A percentile compares a stretch with the other conserved stretches of the same genome.
Conservation (phyloP, 106 monocot genomes). For the Dendrobium nobile region DNA sequence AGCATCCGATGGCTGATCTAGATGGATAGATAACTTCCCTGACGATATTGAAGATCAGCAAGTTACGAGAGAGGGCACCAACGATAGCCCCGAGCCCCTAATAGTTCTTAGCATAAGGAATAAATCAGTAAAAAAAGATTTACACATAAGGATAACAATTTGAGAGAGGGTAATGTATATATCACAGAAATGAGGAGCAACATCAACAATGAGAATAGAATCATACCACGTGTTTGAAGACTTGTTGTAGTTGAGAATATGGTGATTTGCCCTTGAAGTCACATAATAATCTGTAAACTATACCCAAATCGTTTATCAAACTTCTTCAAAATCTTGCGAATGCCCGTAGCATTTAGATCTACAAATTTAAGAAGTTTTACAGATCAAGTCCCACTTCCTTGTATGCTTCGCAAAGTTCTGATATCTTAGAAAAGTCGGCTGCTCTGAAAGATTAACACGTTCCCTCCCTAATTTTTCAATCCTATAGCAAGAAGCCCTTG, state of each 20-base stretch:
- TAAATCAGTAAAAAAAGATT: neutral
- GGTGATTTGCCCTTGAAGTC: constrained; percentile 70
- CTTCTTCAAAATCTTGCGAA: constrained; percentile 95
- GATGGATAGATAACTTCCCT: constrained; percentile 83
- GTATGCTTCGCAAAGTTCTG: constrained; percentile 59
- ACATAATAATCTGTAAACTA: constrained; percentile 93
- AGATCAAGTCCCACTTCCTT: constrained; percentile 57
- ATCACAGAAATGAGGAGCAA: neutral
- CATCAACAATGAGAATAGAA: neutral
- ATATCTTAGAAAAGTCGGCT: constrained; percentile 52
- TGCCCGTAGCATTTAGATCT: constrained; percentile 83
- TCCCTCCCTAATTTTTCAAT: constrained; percentile 60
- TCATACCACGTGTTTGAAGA: constrained; percentile 98
- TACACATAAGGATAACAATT: neutral
- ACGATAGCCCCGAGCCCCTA: constrained; percentile 95
- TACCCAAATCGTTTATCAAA: constrained; percentile 90
- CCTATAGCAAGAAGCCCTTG: constrained; percentile 86
- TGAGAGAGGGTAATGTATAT: neutral
- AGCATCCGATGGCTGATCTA: constrained; percentile 76
- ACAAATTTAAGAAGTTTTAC: constrained; percentile 88
- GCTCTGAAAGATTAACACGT: constrained; percentile 37
- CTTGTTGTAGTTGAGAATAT: constrained; percentile 92
- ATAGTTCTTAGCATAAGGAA: neutral
- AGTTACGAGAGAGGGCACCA: constrained; percentile 94
- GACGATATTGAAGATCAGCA: constrained; percentile 69